Percentiles rank a stretch among this genome's conserved stretches.
These are phyloP conservation scores for Narthecium ossifragum DNA, from an alignment of 106 monocot genomes.

Conservation along the genomic window DNA sequence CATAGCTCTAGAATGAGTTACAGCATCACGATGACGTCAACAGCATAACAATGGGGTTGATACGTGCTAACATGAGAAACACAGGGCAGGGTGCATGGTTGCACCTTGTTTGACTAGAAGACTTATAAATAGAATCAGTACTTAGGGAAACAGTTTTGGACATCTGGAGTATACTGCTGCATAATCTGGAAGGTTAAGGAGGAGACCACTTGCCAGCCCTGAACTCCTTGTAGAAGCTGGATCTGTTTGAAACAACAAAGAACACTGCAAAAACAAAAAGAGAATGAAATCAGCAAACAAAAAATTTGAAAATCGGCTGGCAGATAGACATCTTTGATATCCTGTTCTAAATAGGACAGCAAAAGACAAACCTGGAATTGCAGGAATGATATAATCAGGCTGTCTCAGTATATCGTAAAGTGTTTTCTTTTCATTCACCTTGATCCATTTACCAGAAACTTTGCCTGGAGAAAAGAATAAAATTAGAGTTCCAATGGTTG, in stretches of 20 bases:
- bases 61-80: too few relatives aligned
- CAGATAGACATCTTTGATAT: neutral
- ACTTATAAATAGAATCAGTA: too few relatives aligned
- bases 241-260: conserved; percentile 68
- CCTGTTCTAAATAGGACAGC: too few relatives aligned
- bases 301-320: neutral
- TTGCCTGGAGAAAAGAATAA: conserved; percentile 14
- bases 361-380: conserved; percentile 59
- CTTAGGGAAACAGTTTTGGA: too few relatives aligned
- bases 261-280: conserved; percentile 56
- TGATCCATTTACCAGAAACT: conserved; percentile 60
- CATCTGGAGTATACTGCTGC: too few relatives aligned
- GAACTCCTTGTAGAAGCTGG: conserved; percentile 75
- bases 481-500: too few relatives aligned
- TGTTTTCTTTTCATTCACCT: conserved; percentile 71
- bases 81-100: too few relatives aligned
- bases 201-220: conserved; percentile 69
- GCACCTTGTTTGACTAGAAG: too few relatives aligned
- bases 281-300: neutral
- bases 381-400: conserved; percentile 73
- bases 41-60: too few relatives aligned
- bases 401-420: conserved; percentile 52
- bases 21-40: too few relatives aligned
- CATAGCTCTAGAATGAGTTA: too few relatives aligned
- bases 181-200: conserved; percentile 24